Base-by-base conservation (phyloP, 2,329 filamentous ascomycete genomes). In the Aspergillus phoenicis region DNA sequence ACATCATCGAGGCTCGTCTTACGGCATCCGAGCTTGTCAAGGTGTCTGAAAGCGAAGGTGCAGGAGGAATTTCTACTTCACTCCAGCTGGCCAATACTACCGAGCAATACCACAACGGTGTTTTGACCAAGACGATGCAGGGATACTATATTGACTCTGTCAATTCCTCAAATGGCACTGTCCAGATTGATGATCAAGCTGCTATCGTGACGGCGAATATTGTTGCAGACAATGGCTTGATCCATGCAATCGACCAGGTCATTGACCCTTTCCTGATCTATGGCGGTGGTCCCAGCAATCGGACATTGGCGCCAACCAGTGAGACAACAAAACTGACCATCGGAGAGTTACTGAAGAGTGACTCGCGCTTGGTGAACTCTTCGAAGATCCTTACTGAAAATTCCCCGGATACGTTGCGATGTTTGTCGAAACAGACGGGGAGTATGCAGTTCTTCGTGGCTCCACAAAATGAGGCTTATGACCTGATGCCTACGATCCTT, bases 221-320 rank as follows among this genome's bases (percentile, higher is more conserved):
- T 5, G 30, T n/a, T 10, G 51, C 51, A 4, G 30, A 53, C 1
- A 53, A 38, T 13, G 51, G 51, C 2, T 13, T 53, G 3, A 53
- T 53, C 11, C 51, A 53, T 30, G 8, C 20, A 2, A 53, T 53
- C 2, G 51, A 38, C 3, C 51, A 53, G 51, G 17, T 53, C 10
- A 39, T 53, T 30, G 51, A 53, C 51, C 51, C 51, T 5, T 53
- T 39, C 17, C 33, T 53, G 2, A 11, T 53, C 6, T 53, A 53
- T 33, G 51, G 51, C 1, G 51, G 51, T 3, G 51, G 51, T 0
- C 30, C 51, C 2, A 53, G 51, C 30, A 53, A 39, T 30, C 51
- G 33, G 2, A 53, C 51, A 8, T 10, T 20, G 0, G 30, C 17
- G 0, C 51, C 51, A 1, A 39, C 30, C 0, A 10, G 8, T 2